Conservation (phyloP, 768 basidiomycete genomes). For the Lentinula boryana region DNA sequence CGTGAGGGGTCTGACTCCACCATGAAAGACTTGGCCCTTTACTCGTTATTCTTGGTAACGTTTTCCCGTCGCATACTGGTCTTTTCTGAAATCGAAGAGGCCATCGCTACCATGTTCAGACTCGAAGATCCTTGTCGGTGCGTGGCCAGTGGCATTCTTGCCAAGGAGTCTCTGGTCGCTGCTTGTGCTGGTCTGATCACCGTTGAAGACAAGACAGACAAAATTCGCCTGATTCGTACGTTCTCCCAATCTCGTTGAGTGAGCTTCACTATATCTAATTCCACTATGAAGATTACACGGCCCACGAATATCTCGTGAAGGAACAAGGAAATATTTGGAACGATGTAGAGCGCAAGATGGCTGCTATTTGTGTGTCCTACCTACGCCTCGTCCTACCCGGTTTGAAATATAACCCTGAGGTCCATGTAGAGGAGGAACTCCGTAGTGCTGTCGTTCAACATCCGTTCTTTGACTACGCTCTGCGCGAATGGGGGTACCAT, state of each 20-base stretch:
- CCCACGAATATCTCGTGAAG: not conserved
- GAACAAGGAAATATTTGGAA: not conserved
- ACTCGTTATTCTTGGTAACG: not conserved
- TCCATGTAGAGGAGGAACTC: not conserved
- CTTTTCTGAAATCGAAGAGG: not conserved
- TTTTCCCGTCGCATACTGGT: not conserved
- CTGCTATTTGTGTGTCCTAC: not conserved
- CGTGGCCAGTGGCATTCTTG: not conserved
- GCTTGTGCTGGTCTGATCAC: not conserved
- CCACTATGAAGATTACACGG: not conserved
- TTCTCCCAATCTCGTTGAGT: not conserved
- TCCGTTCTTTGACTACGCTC: not conserved
- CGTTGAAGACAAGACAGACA: not conserved
- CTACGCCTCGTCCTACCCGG: not conserved
- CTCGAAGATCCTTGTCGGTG: not conserved
- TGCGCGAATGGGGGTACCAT: not conserved
- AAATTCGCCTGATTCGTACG: not conserved
- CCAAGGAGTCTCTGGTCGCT: not conserved
- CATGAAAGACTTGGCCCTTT: not conserved
- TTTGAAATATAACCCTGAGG: not conserved
- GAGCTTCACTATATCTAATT: not conserved
- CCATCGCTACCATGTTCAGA: not conserved
- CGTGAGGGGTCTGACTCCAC: not conserved
- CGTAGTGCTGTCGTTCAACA: not conserved
- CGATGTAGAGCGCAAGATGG: not conserved